These are phyloP conservation scores for Aspergillus sp. DNA, from an alignment of 2,329 filamentous ascomycete genomes.

Conservation along the genomic window DNA sequence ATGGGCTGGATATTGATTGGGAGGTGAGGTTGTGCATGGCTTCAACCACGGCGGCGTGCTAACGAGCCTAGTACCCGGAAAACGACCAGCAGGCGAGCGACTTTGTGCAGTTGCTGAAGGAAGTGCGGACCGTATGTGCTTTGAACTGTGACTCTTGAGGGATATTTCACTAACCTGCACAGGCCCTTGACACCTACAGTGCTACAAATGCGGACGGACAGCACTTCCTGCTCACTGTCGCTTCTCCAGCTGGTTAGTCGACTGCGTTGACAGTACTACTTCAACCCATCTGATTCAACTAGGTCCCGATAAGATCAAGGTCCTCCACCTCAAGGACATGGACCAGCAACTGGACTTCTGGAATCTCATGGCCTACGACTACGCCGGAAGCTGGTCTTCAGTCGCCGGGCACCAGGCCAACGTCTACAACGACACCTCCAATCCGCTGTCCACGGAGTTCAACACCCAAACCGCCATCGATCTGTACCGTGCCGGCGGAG, in stretches of 20 bases:
- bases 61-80: conserved; percentile 28
- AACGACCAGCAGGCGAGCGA: conserved; percentile 33
- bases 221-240: conserved; percentile 47
- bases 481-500: conserved; percentile 65
- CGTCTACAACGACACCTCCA: conserved; percentile 58
- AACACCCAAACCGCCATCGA: conserved; percentile 69
- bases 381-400: conserved; percentile 74
- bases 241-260: not conserved
- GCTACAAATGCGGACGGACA: conserved; percentile 35
- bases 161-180: not conserved
- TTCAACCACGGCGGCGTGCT: not conserved
- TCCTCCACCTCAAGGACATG: conserved; percentile 45
- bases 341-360: conserved; percentile 51
- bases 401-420: conserved; percentile 78
- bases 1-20: conserved; percentile 46
- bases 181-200: conserved; percentile 45
- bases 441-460: conserved; percentile 71
- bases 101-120: conserved; percentile 35
- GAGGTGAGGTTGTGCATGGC: conserved; percentile 22
- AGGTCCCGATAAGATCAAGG: conserved; percentile 21
- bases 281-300: not conserved
- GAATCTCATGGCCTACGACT: conserved; percentile 81
- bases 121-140: conserved; percentile 28
- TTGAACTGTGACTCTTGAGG: not conserved
- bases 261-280: not conserved